phyloP scores from a whole-genome alignment of 192 early-diverging fungal species.

The Mortierella alpina region DNA sequence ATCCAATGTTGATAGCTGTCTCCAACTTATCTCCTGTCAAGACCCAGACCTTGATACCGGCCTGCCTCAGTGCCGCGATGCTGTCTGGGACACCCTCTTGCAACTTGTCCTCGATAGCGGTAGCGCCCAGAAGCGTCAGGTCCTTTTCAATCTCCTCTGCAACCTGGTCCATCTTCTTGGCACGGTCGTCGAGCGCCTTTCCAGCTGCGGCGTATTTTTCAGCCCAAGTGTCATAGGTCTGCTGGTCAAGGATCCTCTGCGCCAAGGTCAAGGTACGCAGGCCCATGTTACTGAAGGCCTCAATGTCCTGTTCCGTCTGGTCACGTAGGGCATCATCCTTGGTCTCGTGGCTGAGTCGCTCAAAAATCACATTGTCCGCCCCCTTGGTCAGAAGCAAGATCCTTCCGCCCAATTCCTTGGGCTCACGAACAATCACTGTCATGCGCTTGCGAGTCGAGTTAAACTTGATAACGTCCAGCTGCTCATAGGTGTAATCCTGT shows the following conservation, averaged over 20 bases:
- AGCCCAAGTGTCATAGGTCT: slow-evolving; percentile 83
- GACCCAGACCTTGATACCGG: slow-evolving; percentile 97
- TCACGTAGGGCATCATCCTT: slow-evolving; percentile 64
- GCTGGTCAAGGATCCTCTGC: slow-evolving; percentile 76
- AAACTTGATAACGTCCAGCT: slow-evolving; percentile 93
- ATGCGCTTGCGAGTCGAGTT: slow-evolving; percentile 97
- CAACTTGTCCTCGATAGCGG: slow-evolving; percentile 96
- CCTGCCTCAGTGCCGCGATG: slow-evolving; percentile 83
- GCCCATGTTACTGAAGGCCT: slow-evolving; percentile 84
- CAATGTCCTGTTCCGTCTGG: slow-evolving; percentile 73
- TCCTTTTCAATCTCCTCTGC: slow-evolving; percentile 85
- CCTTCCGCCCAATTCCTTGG: slow-evolving; percentile 80
- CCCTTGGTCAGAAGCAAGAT: slow-evolving; percentile 93
- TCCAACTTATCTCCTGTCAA: slow-evolving; percentile 98
- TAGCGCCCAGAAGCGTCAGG: slow-evolving; percentile 88
- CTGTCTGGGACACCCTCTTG: slow-evolving; percentile 96
- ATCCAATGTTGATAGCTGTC: slow-evolving; percentile 99
- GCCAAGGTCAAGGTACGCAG: slow-evolving; percentile 91
- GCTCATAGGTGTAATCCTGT: slow-evolving; percentile 72
- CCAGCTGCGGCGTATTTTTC: slow-evolving; percentile 78
- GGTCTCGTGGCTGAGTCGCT: slow-evolving; percentile 65
- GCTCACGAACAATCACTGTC: slow-evolving; percentile 85
- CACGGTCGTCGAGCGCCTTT: slow-evolving; percentile 77
- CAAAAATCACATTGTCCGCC: slow-evolving; percentile 96
- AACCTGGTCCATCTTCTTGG: slow-evolving; percentile 74